phyloP scores from a whole-genome alignment of 139 green algal species.

The Eudorina sp. region DNA sequence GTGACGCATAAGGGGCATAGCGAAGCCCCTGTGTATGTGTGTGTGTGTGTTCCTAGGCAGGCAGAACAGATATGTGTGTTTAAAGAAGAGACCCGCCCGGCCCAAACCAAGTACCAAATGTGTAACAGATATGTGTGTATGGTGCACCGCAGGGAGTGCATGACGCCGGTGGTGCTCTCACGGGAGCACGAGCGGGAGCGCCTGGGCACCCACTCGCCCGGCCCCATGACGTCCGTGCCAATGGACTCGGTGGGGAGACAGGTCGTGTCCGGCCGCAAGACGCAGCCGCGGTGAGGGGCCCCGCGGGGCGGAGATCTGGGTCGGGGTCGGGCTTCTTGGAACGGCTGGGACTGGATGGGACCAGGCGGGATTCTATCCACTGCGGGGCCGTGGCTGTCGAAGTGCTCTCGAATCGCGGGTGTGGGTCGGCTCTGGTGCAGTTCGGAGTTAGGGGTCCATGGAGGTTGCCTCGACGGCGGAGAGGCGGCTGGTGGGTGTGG shows the following conservation, averaged over 20 bases:
- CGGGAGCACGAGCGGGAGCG: slow-evolving; percentile 32
- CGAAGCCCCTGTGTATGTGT: not conserved
- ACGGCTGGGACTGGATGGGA: not conserved
- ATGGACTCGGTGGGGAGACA: slow-evolving; percentile 25
- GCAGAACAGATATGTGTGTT: too few species aligned
- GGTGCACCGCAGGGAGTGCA: slow-evolving; percentile 6
- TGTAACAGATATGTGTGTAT: not conserved
- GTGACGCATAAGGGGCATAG: not conserved
- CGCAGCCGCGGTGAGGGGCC: slow-evolving; percentile 31
- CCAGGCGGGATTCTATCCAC: not conserved
- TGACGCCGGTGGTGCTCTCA: slow-evolving; percentile 25
- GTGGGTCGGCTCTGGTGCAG: too few species aligned
- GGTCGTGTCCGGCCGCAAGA: not conserved
- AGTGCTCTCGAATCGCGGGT: too few species aligned
- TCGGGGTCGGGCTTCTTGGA: too few species aligned
- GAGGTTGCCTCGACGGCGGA: too few species aligned
- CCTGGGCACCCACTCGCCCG: slow-evolving; percentile 14
- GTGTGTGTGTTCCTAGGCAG: too few species aligned
- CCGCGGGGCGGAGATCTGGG: too few species aligned
- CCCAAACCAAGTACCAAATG: not conserved
- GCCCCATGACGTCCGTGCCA: slow-evolving; percentile 12
- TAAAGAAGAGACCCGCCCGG: too few species aligned
- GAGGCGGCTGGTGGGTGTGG: too few species aligned
- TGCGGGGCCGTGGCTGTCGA: too few species aligned
- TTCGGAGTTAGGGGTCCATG: too few species aligned